These are phyloP conservation scores for Psilocybe tampanensis DNA, from an alignment of 768 basidiomycete species.

Conservation along the genomic window DNA sequence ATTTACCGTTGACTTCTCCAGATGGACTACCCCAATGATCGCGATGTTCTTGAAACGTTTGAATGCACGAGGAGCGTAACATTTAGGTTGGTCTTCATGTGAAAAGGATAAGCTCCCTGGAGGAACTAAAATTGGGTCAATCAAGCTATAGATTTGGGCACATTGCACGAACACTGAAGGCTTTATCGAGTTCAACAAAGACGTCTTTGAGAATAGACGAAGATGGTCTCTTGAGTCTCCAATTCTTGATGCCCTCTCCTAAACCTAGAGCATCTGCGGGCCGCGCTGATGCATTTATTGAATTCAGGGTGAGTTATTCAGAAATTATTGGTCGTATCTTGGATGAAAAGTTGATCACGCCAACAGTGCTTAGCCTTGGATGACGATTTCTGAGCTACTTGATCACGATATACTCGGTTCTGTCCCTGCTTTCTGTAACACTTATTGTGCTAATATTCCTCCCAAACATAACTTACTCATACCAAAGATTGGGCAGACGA, in stretches of 20 bases:
- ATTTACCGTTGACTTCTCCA: slow-evolving; percentile 25
- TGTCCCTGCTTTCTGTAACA: no score
- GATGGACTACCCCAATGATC: slow-evolving; percentile 97
- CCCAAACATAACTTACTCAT: no score
- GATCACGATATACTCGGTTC: no score
- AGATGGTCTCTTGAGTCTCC: slow-evolving; percentile 82
- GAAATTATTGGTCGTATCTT: background rate
- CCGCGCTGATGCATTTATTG: slow-evolving; percentile 69
- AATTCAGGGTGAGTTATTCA: slow-evolving; percentile 72
- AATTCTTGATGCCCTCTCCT: slow-evolving; percentile 80
- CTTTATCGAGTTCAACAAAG: slow-evolving; percentile 83
- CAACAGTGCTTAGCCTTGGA: slow-evolving; percentile 23
- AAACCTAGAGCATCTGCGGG: slow-evolving; percentile 43
- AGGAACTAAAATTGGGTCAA: background rate
- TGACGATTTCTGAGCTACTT: slow-evolving; percentile 33
- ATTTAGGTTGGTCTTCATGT: slow-evolving; percentile 57
- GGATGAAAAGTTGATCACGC: background rate
- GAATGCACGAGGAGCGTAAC: slow-evolving; percentile 70
- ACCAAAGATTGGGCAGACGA: background rate
- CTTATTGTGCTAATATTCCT: background rate
- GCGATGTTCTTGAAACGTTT: slow-evolving; percentile 88
- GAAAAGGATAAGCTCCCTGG: background rate
- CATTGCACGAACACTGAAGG: slow-evolving; percentile 69
- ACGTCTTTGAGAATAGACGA: slow-evolving; percentile 87
- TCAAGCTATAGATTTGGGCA: slow-evolving; percentile 83